Base-by-base conservation (phyloP, 257 asterid genomes). In the Datura wrightii region DNA sequence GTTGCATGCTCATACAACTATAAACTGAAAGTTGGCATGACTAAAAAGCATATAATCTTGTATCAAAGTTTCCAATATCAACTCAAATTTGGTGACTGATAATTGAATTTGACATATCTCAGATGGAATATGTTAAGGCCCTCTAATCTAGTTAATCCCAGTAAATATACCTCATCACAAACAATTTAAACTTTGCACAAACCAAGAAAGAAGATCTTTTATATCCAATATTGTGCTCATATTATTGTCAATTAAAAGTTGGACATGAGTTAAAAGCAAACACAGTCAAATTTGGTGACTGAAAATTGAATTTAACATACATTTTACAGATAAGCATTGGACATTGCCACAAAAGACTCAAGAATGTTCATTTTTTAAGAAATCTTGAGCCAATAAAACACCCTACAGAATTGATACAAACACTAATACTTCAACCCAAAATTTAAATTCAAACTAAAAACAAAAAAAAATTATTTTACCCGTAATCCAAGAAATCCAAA, bases 401-500 rank as follows among this genome's bases (percentile, higher is more conserved):
- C 62, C 44, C 31, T 13, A 76, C 34, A 37, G 4, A 76, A 50
- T 50, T 50, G 24, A 76, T 50, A 50, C 46, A 31, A 76, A 14
- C 62, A 76, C 24, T 50, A 76, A 72, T 50, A 3, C 5, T 50
- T 76, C 46, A 0, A 76, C 60, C 60, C 48, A 74, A 8, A 31
- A 72, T 19, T 46, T 6, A 72, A 62, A 46, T 15, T 46, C 79
- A 42, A 46, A 11, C 46, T 37, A 6, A 8, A 58, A 65, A 31
- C 3, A 31, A 31, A 16, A 48, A 10, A 8, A 34, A 65, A 36
- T 6, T 13, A 2, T 14, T 62, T 3, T 84, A 96, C 99, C 99
- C 86, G 98, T 93, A 71, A 96, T 86, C 99, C 99, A 96, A 63
- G 99, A 96, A 86, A 96, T 86, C 99, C 99, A 96, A 60, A 92